phyloP scores from a whole-genome alignment of 2,329 filamentous ascomycete genomes.

The Fusarium sulawesiense region DNA sequence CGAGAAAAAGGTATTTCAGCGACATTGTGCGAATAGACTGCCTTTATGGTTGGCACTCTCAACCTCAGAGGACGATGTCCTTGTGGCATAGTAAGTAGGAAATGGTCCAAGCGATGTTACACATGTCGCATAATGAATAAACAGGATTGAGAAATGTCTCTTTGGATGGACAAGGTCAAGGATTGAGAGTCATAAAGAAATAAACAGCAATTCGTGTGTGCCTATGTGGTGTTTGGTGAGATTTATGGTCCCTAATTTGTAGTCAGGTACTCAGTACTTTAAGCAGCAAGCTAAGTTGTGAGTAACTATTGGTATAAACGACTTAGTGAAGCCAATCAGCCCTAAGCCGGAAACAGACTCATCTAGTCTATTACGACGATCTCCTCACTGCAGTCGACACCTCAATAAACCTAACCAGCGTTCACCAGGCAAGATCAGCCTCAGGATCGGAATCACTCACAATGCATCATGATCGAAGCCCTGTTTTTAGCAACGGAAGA shows the following conservation, averaged over 20 bases:
- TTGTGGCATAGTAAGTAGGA: too few relatives aligned
- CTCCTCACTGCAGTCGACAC: neutral
- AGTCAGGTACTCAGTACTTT: neutral
- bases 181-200: neutral
- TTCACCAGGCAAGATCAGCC: neutral
- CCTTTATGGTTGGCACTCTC: neutral
- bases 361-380: neutral
- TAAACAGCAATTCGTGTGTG: neutral
- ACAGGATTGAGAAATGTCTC: too few relatives aligned
- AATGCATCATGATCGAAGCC: rapidly evolving
- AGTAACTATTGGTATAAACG: rapidly evolving
- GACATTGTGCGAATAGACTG: neutral
- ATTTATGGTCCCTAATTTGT: neutral
- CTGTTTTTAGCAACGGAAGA: rapidly evolving
- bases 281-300: rapidly evolving
- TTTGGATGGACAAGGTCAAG: too few relatives aligned
- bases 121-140: too few relatives aligned
- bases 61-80: neutral
- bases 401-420: neutral
- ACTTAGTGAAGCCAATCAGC: neutral
- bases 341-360: neutral
- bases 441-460: rapidly evolving
- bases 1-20: too few relatives aligned
- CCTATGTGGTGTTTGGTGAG: neutral
- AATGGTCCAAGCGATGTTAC: too few relatives aligned